Evolutionary conservation across 805 yeast species (phyloP).

Genomic region (Zygotorulaspora sp.): DNA sequence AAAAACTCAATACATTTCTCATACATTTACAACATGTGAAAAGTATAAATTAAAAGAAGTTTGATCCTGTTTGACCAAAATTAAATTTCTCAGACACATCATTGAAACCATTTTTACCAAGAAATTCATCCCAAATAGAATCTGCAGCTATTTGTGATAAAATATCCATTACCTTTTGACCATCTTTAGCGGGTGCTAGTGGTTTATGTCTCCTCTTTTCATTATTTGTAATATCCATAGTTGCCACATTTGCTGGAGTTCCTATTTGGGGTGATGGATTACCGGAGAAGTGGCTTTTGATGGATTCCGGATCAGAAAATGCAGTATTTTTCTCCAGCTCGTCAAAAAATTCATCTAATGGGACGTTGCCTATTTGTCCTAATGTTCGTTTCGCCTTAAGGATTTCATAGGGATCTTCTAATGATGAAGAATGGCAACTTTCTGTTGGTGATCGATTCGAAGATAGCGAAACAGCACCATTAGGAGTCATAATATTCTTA

Average conservation of each 20-base stretch:
- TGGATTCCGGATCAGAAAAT: conserved; percentile 12
- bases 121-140: conserved; percentile 54
- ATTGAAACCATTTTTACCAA: conserved; percentile 13
- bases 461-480: neutral
- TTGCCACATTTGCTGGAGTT: conserved; percentile 1
- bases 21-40: neutral
- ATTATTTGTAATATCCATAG: conserved; percentile 6
- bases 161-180: conserved; percentile 53
- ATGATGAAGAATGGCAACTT: neutral
- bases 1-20: too few relatives aligned
- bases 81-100: neutral
- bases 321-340: conserved; percentile 38
- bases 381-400: conserved; percentile 5
- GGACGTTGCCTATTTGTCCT: conserved; percentile 12
- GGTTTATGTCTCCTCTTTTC: conserved; percentile 2
- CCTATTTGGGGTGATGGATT: conserved; percentile 9
- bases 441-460: conserved; percentile 5
- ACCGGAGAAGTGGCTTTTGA: conserved; percentile 10
- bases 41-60: neutral
- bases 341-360: conserved; percentile 45
- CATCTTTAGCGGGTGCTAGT: conserved; percentile 39
- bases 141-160: conserved; percentile 61
- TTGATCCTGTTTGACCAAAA: neutral
- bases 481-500: neutral
- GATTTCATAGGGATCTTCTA: conserved; percentile 10